Evolutionary conservation across 163 green algal species (phyloP).

Genomic region (Volvox carteri): DNA sequence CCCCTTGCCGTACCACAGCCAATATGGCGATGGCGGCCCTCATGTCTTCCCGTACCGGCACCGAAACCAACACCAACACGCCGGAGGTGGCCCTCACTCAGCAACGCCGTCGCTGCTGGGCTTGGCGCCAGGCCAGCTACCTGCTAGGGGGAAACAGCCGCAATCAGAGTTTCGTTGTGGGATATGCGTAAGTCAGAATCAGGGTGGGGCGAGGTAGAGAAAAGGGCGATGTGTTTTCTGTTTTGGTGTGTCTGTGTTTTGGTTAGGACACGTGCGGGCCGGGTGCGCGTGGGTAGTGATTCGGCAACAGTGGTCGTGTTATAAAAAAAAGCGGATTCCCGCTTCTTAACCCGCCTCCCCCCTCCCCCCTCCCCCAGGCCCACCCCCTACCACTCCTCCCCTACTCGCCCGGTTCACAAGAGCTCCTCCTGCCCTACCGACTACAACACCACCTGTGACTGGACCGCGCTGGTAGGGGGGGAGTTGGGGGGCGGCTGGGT

Average conservation of each 20-base stretch:
- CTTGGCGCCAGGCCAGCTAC: constrained; percentile 10
- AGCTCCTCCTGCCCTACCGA: constrained; percentile 25
- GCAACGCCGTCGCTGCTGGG: constrained; percentile 23
- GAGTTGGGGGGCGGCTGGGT: not conserved
- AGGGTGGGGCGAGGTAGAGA: too few species aligned
- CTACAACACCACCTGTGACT: constrained; percentile 27
- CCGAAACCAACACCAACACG: not conserved
- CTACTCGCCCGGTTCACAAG: constrained; percentile 26
- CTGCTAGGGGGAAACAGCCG: constrained; percentile 15
- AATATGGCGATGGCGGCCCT: constrained; percentile 25
- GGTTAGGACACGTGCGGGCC: too few species aligned
- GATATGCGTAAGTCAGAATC: constrained; percentile 27
- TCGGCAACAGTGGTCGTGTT: too few species aligned
- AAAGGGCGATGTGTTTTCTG: too few species aligned
- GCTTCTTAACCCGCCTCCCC: not conserved
- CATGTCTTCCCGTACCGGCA: not conserved
- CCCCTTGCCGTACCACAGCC: not conserved
- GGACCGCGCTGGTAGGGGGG: not conserved
- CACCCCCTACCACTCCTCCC: not conserved
- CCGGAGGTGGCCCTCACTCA: not conserved
- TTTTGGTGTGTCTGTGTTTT: too few species aligned
- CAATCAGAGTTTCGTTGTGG: constrained; percentile 40
- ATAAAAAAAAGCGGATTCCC: too few species aligned
- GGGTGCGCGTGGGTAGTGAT: too few species aligned
- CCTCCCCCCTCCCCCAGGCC: not conserved